Conservation (phyloP, 805 yeast genomes). For the Candida maesae region DNA sequence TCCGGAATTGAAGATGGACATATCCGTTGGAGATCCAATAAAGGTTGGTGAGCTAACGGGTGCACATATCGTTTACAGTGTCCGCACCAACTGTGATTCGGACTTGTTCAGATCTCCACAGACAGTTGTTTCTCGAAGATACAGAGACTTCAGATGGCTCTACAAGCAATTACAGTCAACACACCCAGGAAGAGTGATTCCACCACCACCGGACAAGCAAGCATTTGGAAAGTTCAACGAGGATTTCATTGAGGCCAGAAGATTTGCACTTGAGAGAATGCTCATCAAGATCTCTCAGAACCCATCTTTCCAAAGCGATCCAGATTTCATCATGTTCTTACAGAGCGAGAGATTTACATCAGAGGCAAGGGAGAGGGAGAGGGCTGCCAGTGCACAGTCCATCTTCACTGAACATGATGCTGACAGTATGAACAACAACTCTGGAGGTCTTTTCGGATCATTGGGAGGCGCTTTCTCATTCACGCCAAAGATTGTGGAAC, state of each 20-base stretch:
- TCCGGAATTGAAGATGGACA: conserved; percentile 40
- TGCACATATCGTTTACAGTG: conserved; percentile 84
- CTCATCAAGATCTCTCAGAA: conserved; percentile 62
- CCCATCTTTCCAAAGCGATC: conserved; percentile 58
- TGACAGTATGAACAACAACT: conserved; percentile 31
- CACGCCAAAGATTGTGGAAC: conserved; percentile 65
- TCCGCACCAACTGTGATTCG: conserved; percentile 51
- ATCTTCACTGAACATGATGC: conserved; percentile 26
- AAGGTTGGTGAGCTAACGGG: conserved; percentile 88
- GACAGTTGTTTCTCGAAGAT: conserved; percentile 71
- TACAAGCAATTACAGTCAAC: conserved; percentile 82
- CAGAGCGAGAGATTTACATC: conserved; percentile 69
- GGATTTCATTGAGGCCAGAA: conserved; percentile 81
- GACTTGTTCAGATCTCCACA: conserved; percentile 34
- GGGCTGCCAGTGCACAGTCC: conserved; percentile 49
- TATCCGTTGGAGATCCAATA: conserved; percentile 83
- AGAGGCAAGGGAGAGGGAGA: conserved; percentile 60
- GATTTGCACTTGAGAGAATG: conserved; percentile 85
- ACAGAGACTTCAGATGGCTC: conserved; percentile 91
- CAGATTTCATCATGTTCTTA: conserved; percentile 74
- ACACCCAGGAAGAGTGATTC: conserved; percentile 87
- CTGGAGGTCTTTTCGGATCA: conserved; percentile 65
- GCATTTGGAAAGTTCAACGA: conserved; percentile 89
- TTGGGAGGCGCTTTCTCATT: conserved; percentile 63
- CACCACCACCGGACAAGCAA: conserved; percentile 96